Evolutionary conservation across 306 rosid species (phyloP).

Genomic region (Arachis hypogaea): DNA sequence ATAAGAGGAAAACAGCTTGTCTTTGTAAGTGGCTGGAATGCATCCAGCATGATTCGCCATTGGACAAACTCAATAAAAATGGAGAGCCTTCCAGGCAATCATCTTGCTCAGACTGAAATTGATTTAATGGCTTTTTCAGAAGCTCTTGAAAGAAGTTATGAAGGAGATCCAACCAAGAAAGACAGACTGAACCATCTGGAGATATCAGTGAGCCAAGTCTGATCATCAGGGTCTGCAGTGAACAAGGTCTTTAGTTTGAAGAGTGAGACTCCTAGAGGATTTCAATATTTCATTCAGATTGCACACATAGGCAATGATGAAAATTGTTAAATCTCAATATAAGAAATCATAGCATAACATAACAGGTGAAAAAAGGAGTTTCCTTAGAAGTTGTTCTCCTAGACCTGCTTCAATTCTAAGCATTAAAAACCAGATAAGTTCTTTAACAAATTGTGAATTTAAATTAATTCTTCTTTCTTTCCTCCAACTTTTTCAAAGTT

Average conservation of each 20-base stretch:
- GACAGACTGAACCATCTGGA: slow-evolving; percentile 47
- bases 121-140: slow-evolving; percentile 52
- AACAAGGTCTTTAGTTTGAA: slow-evolving; percentile 18
- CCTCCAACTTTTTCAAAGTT: slow-evolving; percentile 21
- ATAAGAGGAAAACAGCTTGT: slow-evolving; percentile 70
- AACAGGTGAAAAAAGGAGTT: not conserved
- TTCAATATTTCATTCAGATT: not conserved
- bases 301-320: not conserved
- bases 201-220: slow-evolving; percentile 61
- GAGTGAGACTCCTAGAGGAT: slow-evolving; percentile 11
- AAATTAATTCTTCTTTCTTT: not conserved
- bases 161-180: slow-evolving; percentile 78
- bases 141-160: slow-evolving; percentile 60
- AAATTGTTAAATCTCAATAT: not conserved
- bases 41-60: slow-evolving; percentile 47
- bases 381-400: slow-evolving; percentile 5
- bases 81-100: slow-evolving; percentile 84
- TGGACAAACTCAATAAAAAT: slow-evolving; percentile 60
- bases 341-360: not conserved
- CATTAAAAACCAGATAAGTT: slow-evolving; percentile 17
- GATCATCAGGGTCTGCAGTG: slow-evolving; percentile 75
- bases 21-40: slow-evolving; percentile 71
- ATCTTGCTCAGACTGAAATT: slow-evolving; percentile 48
- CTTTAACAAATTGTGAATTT: not conserved
- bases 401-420: slow-evolving; percentile 17